phyloP scores from a whole-genome alignment of 352 stramenopile genomes.

The Halophytophthora polymorphica region DNA sequence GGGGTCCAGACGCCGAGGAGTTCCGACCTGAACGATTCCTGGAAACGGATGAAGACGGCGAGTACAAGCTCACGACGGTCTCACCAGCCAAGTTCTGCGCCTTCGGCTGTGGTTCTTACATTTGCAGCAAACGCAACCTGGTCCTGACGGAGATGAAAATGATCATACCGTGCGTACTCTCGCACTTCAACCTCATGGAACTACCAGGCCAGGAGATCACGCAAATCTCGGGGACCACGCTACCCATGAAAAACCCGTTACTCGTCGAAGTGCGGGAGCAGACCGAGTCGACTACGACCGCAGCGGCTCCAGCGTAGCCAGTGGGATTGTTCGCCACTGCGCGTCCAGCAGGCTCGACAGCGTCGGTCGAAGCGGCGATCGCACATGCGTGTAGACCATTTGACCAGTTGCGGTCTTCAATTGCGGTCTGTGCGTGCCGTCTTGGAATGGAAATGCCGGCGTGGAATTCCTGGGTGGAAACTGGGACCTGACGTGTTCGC shows the following conservation, averaged over 20 bases:
- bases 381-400: no score
- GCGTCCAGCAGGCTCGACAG: no score
- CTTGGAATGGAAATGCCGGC: no score
- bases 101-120: neutral
- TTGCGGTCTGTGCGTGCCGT: no score
- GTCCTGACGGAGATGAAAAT: constrained; percentile 7
- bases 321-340: no score
- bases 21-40: constrained; percentile 33
- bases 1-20: constrained; percentile 22
- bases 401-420: no score
- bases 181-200: constrained; percentile 1
- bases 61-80: neutral
- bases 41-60: constrained; percentile 10
- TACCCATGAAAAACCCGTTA: constrained; percentile 6
- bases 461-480: no score
- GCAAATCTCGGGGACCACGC: neutral
- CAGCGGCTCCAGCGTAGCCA: no score
- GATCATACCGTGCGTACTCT: neutral
- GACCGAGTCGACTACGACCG: no score
- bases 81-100: neutral
- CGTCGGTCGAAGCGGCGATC: no score
- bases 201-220: neutral
- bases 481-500: no score
- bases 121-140: neutral
- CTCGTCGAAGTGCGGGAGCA: neutral